phyloP scores from a whole-genome alignment of 441 rosid species.

The Lepidium campestre region DNA sequence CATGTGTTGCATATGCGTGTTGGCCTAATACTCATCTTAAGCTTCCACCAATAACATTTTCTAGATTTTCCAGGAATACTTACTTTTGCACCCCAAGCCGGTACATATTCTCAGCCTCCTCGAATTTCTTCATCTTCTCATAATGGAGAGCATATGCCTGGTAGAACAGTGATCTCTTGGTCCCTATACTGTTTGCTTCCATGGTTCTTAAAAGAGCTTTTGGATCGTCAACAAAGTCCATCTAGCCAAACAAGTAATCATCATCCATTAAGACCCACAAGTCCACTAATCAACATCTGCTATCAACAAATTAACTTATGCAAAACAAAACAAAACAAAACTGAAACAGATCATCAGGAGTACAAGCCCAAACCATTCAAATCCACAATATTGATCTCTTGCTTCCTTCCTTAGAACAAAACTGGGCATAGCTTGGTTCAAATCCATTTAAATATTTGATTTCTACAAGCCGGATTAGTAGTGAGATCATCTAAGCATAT shows the following conservation, averaged over 20 bases:
- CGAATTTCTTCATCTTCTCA: slow-evolving; percentile 81
- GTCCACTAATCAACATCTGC: background rate
- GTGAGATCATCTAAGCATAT: background rate
- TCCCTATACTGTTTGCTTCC: slow-evolving; percentile 74
- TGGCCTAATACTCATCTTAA: background rate
- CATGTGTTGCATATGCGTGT: background rate
- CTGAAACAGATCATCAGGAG: background rate
- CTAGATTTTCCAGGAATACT: slow-evolving; percentile 15
- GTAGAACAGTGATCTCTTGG: slow-evolving; percentile 63
- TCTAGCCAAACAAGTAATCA: slow-evolving; percentile 39
- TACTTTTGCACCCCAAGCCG: slow-evolving; percentile 78
- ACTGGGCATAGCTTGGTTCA: background rate
- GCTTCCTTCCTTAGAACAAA: background rate
- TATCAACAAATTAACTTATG: background rate
- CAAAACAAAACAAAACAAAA: background rate
- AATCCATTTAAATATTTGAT: background rate
- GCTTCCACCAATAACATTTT: background rate
- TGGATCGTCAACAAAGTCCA: slow-evolving; percentile 93
- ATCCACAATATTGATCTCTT: background rate
- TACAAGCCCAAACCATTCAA: background rate
- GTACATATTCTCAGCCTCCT: slow-evolving; percentile 91
- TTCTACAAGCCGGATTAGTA: background rate
- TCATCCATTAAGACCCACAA: slow-evolving; percentile 4
- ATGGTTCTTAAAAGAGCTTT: slow-evolving; percentile 56
- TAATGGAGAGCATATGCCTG: slow-evolving; percentile 87